Percentiles rank a stretch among this genome's conserved stretches.
Evolutionary conservation across 257 asterid genomes (phyloP).

Genomic region (Solanum tarapatanum): DNA sequence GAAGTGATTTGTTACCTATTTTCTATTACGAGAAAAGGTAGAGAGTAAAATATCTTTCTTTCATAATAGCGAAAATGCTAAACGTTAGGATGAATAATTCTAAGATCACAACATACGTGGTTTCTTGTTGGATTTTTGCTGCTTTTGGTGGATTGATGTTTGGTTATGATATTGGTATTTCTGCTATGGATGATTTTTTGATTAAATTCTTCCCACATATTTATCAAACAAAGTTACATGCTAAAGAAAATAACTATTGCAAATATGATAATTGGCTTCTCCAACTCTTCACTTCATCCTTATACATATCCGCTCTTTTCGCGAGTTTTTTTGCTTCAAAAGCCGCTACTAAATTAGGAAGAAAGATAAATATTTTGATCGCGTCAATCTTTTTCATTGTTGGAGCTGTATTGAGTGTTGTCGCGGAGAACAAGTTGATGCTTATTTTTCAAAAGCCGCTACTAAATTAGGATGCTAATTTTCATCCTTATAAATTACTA

Average conservation of each 20-base stretch:
- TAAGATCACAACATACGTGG: neutral
- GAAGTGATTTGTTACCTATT: too few relatives aligned
- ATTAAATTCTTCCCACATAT: neutral
- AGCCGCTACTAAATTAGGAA: too few relatives aligned
- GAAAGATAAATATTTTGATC: too few relatives aligned
- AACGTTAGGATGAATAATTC: neutral
- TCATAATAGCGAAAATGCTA: too few relatives aligned
- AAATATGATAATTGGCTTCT: neutral
- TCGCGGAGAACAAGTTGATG: too few relatives aligned
- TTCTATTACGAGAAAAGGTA: too few relatives aligned
- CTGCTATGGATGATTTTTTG: neutral
- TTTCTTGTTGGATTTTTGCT: neutral
- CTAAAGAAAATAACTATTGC: neutral
- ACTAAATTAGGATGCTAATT: too few relatives aligned
- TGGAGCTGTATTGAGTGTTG: too few relatives aligned
- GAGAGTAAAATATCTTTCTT: too few relatives aligned
- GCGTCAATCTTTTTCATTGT: too few relatives aligned
- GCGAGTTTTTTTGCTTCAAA: neutral
- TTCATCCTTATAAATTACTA: too few relatives aligned
- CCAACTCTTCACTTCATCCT: neutral
- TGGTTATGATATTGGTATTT: neutral
- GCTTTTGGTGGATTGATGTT: neutral
- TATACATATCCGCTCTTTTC: neutral
- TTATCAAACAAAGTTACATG: neutral
- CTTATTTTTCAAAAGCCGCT: too few relatives aligned